Evolutionary conservation across 2,329 filamentous ascomycete genomes (phyloP), one percentile per base, ranked within the genome.

Genomic region (Raffaelea ambrosiae): DNA sequence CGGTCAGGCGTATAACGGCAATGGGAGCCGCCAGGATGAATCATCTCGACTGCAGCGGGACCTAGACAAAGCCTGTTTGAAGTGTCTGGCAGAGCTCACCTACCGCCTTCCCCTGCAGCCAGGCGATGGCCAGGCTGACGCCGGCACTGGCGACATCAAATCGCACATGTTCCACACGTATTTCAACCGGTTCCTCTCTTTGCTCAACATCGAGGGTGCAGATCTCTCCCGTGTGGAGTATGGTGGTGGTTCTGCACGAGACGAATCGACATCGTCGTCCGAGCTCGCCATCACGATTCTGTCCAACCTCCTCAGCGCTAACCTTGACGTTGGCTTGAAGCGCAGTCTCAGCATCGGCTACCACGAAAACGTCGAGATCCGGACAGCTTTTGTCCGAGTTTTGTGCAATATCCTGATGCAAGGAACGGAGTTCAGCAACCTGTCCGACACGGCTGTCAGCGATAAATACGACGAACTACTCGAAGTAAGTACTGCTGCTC

Each of bases 141-240:
- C 77, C 2, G 77, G 80, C 40, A 80, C 26, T 29, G 83, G 79
- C 54, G 82, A 84, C 60, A 70, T 82, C 46, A 85, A 85, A 58
- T 82, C 79, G 1, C 77, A 84, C 56, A 81, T 85, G 75, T 86
- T 86, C 57, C 79, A 83, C 52, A 79, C 76, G 7, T 86, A 86
- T 59, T 85, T 86, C 63, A 84, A 83, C 52, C 71, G 80, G 8
- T 85, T 86, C 57, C 66, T 86, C 19, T 83, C 79, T 1, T 65
- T 86, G 4, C 67, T 86, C 23, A 82, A 82, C 51, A 69, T 77
- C 44, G 79, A 83, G 47, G 62, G 71, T 0, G 56, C 65, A 1
- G 72, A 76, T 5, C 57, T 64, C 18, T 60, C 62, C n/a, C 65
- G 67, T 46, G 62, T 59, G 8, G 76, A 81, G 36, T 53, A 62